Evolutionary conservation across 768 basidiomycete genomes (phyloP).

Genomic region (Leccinum subtestaceum): DNA sequence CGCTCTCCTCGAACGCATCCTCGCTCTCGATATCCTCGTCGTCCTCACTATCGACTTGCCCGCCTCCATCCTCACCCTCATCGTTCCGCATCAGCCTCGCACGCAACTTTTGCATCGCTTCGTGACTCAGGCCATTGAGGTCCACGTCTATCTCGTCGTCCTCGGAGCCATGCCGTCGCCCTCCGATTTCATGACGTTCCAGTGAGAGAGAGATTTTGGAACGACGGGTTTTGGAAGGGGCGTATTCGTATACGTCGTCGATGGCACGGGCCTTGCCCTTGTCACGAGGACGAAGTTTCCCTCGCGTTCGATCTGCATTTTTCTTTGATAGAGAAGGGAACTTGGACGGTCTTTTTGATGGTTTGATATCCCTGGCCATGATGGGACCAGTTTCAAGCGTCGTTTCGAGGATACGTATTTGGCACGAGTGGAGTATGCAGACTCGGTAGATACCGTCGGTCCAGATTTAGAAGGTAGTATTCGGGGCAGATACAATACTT

Average conservation of each 20-base stretch:
- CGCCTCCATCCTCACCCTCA: constrained; percentile 41
- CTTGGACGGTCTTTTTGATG: constrained; percentile 14
- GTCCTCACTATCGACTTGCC: constrained; percentile 57
- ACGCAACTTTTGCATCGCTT: constrained; percentile 34
- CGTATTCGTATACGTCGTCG: constrained; percentile 65
- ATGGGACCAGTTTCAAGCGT: not conserved
- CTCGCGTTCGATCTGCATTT: constrained; percentile 49
- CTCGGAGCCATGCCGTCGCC: constrained; percentile 26
- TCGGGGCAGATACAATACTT: not conserved
- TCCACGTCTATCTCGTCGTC: constrained; percentile 38
- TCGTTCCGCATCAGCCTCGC: constrained; percentile 52
- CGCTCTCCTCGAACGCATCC: constrained; percentile 78
- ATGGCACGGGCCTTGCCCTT: constrained; percentile 29
- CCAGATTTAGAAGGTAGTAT: constrained; percentile 27
- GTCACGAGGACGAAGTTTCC: constrained; percentile 30
- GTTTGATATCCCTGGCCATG: constrained; percentile 20
- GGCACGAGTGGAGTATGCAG: constrained; percentile 9
- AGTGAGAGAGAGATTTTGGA: constrained; percentile 52
- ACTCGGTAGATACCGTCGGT: constrained; percentile 5
- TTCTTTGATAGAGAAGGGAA: constrained; percentile 20
- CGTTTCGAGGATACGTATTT: not conserved
- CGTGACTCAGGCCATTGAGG: constrained; percentile 26
- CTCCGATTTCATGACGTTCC: constrained; percentile 51
- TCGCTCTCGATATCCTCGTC: constrained; percentile 89
- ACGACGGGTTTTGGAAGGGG: constrained; percentile 46